phyloP scores from a whole-genome alignment of 768 basidiomycete species.

The Phylloporus sp. region DNA sequence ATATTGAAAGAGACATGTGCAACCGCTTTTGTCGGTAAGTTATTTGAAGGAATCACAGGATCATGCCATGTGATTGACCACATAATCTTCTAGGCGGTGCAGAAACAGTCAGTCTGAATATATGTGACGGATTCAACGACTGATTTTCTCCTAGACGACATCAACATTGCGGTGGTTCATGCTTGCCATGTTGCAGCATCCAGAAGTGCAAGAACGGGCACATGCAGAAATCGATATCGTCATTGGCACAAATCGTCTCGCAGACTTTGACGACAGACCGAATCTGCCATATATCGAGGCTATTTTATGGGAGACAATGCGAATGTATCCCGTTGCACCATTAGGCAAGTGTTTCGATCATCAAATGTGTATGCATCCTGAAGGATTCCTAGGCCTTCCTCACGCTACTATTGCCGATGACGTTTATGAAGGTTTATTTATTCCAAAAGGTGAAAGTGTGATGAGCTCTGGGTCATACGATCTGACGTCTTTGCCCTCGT shows the following conservation, averaged over 20 bases:
- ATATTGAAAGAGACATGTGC: background rate
- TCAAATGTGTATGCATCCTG: background rate
- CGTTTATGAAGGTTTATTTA: background rate
- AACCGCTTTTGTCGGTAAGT: background rate
- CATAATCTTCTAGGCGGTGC: slow-evolving; percentile 15
- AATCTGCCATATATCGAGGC: slow-evolving; percentile 29
- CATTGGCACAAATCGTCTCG: slow-evolving; percentile 27
- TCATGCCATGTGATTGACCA: background rate
- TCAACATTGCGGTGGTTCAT: slow-evolving; percentile 17
- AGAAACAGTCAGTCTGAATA: slow-evolving; percentile 14
- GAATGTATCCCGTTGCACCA: slow-evolving; percentile 28
- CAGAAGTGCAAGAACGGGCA: slow-evolving; percentile 29
- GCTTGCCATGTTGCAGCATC: slow-evolving; percentile 31
- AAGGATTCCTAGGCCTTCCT: slow-evolving; percentile 9
- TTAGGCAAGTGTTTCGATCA: slow-evolving; percentile 13
- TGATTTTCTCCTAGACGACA: slow-evolving; percentile 2
- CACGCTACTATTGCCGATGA: background rate
- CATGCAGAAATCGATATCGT: slow-evolving; percentile 28
- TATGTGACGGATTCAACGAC: background rate
- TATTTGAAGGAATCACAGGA: background rate
- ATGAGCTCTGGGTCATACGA: background rate
- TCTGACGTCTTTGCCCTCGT: background rate
- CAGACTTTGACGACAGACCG: slow-evolving; percentile 22
- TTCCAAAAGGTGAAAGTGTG: background rate
- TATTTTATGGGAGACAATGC: slow-evolving; percentile 25